Conservation (phyloP, 352 stramenopile genomes). For the Phytophthora sp. region DNA sequence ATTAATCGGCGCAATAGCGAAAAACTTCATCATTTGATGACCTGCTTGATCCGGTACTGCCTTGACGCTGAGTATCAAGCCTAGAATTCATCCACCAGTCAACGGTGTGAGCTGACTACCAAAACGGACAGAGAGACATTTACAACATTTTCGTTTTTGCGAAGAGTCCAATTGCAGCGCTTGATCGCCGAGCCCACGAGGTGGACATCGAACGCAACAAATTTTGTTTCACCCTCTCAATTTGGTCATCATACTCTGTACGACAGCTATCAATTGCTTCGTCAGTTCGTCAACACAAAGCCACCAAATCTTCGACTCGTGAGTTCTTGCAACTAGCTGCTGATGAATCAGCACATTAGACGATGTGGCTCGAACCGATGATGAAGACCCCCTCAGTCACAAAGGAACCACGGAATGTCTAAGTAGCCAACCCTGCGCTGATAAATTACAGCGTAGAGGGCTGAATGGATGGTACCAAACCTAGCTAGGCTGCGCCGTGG, state of each 20-base stretch:
- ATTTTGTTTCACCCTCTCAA: conserved; percentile 52
- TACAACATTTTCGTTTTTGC: conserved; percentile 63
- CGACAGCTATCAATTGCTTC: conserved; percentile 56
- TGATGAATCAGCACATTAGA: conserved; percentile 61
- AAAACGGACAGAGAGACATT: conserved; percentile 67
- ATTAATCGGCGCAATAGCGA: too few species aligned
- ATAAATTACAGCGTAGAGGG: too few species aligned
- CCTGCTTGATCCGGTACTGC: conserved; percentile 37
- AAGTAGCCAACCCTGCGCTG: too few species aligned
- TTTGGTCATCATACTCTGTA: conserved; percentile 61
- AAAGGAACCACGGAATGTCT: too few species aligned
- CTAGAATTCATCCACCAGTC: conserved; percentile 9
- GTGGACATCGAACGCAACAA: conserved; percentile 55
- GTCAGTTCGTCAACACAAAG: conserved; percentile 52
- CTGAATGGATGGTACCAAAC: too few species aligned
- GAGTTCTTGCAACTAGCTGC: conserved; percentile 54
- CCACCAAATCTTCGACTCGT: conserved; percentile 53
- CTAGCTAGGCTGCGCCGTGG: too few species aligned
- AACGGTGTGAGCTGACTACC: conserved; percentile 32
- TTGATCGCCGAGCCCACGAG: conserved; percentile 56
- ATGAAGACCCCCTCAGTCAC: too few species aligned
- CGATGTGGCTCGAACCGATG: too few species aligned
- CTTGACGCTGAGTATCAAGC: conserved; percentile 14
- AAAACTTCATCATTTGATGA: conserved; percentile 69
- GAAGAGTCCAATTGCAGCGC: conserved; percentile 51